Evolutionary conservation across 2,329 filamentous ascomycete genomes (phyloP), one percentile per base, ranked within the genome.

Genomic region (Aspergillus neotritici): DNA sequence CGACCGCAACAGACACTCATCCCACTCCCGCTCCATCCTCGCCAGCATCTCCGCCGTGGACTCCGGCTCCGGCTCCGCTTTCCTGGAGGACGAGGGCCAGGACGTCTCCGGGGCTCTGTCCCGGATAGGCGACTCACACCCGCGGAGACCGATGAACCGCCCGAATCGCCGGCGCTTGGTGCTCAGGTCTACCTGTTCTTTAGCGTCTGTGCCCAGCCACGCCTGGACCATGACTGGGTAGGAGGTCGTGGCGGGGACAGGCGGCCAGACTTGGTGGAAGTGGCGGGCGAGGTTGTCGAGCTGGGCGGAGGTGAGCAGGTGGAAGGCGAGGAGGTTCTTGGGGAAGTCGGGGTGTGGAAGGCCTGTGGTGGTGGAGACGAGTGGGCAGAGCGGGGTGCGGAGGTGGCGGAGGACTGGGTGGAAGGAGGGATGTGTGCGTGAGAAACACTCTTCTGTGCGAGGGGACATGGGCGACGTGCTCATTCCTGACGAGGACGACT

Each of bases 181-280:
- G 10, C 64, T 54, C 3, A 71, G 42, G 41, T 61, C 58, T 2
- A 65, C 50, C 2, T 43, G 32, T 1, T 16, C 5, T 34, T 59
- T 57, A 1, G 43, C 32, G 1, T 32, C 31, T 1, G 52, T 53
- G 1, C 57, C 60, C 3, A 67, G 37, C 64, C 66, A 65, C 5
- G 61, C 47, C 5, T 48, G 48, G 1, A 66, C 55, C 0, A 31
- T 46, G 7, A 57, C 43, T 5, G 70, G 69, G 37, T 72, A 72
- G 4, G 40, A 43, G 16, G 43, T 54, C 0, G 65, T 66, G 15
- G 60, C 57, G 0, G 47, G 50, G 0, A 56, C 37, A 0, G 68
- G 57, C 0, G 67, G 68, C 34, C 57, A 60, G 5, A 65, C 57
- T 41, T 73, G 70, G 44, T 73, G 67, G 46, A 66, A 73, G 50